These are phyloP conservation scores for Simplicillium sp. DNA, from an alignment of 2,329 filamentous ascomycete species.

Conservation along the genomic window DNA sequence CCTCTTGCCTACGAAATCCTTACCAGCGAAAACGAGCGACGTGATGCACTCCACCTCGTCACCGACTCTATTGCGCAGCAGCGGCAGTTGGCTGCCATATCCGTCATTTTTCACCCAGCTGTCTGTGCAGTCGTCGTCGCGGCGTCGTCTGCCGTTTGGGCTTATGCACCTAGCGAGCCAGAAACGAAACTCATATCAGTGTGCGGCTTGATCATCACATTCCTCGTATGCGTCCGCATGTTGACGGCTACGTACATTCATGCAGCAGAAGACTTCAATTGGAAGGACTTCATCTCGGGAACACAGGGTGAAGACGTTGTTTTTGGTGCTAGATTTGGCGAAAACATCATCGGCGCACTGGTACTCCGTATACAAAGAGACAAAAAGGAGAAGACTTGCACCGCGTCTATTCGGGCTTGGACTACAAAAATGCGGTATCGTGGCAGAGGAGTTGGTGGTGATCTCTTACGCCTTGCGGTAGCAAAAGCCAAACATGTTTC, in stretches of 20 bases:
- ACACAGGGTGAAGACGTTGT: conserved; percentile 37
- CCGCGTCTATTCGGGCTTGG: conserved; percentile 68
- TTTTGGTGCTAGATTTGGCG: conserved; percentile 55
- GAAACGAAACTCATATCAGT: conserved; percentile 44
- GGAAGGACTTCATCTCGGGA: conserved; percentile 45
- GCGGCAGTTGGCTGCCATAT: conserved; percentile 55
- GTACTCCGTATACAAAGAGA: conserved; percentile 39
- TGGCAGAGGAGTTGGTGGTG: conserved; percentile 58
- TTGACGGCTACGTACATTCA: conserved; percentile 52
- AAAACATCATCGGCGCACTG: conserved; percentile 60
- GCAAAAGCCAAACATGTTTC: conserved; percentile 55
- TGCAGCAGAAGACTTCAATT: conserved; percentile 52
- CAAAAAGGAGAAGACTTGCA: conserved; percentile 32
- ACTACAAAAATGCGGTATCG: conserved; percentile 65
- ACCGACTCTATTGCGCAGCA: conserved; percentile 79
- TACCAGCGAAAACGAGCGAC: conserved; percentile 44
- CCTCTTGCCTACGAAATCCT: conserved; percentile 51
- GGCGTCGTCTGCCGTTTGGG: conserved; percentile 26
- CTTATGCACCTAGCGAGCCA: conserved; percentile 34
- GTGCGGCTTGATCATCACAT: conserved; percentile 52
- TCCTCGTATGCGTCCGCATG: conserved; percentile 51
- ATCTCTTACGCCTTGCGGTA: conserved; percentile 64
- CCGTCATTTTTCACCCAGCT: conserved; percentile 54
- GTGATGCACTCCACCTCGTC: conserved; percentile 61
- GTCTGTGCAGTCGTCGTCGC: conserved; percentile 34